These are phyloP conservation scores for Populus deltoides DNA, from an alignment of 345 rosid genomes.

Conservation along the genomic window DNA sequence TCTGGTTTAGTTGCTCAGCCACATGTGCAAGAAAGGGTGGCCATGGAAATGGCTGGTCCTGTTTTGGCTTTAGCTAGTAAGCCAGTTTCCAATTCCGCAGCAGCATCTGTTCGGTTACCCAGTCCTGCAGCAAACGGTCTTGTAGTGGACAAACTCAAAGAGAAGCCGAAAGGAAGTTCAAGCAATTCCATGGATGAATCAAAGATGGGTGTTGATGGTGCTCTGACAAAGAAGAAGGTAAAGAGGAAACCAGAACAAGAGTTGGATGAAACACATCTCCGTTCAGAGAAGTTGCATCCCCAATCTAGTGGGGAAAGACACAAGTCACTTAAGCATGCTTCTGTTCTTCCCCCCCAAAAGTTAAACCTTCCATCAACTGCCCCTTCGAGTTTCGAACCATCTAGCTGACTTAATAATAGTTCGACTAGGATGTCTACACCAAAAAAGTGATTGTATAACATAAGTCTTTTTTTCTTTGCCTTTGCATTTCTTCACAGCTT, in stretches of 20 bases:
- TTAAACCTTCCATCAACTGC: slow-evolving; percentile 31
- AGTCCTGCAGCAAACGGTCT: slow-evolving; percentile 38
- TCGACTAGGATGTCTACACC: slow-evolving; percentile 21
- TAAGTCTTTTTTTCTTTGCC: neutral
- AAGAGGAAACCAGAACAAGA: slow-evolving; percentile 60
- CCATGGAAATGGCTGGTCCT: slow-evolving; percentile 33
- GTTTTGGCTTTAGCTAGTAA: slow-evolving; percentile 38
- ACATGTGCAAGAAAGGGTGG: slow-evolving; percentile 39
- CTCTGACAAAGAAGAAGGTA: slow-evolving; percentile 41
- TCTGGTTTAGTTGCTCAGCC: slow-evolving; percentile 35
- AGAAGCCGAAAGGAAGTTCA: slow-evolving; percentile 46
- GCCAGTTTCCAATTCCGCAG: slow-evolving; percentile 32
- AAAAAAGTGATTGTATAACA: slow-evolving; percentile 12
- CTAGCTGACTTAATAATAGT: slow-evolving; percentile 35
- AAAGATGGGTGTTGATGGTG: slow-evolving; percentile 38
- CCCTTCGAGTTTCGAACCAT: slow-evolving; percentile 43
- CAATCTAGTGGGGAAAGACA: slow-evolving; percentile 34
- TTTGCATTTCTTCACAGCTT: neutral
- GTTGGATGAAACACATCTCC: slow-evolving; percentile 37
- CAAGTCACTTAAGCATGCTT: slow-evolving; percentile 33
- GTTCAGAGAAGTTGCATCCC: slow-evolving; percentile 19
- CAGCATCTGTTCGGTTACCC: slow-evolving; percentile 32
- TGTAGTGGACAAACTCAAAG: slow-evolving; percentile 47
- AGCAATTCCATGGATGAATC: slow-evolving; percentile 42
- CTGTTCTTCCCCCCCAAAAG: slow-evolving; percentile 31